Conservation (phyloP, 2,329 filamentous ascomycete species). For the Aureobasidium musti region DNA sequence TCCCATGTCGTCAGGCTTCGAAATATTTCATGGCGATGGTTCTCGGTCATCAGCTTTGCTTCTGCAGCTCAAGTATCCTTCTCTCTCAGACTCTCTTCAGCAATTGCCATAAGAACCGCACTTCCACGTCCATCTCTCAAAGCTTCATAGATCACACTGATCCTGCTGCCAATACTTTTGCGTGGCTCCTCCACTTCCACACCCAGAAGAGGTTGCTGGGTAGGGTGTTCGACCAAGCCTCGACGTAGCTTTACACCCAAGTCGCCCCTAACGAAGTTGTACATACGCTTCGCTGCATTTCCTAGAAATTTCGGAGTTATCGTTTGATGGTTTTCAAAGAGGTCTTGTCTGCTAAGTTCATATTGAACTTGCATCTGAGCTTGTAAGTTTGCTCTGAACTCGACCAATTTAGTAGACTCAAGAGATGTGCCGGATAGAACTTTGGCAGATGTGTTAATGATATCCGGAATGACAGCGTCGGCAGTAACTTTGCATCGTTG, state of each 20-base stretch:
- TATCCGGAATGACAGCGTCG: conserved; percentile 1
- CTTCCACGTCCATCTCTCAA: conserved; percentile 34
- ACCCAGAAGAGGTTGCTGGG: conserved; percentile 24
- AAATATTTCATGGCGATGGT: neutral
- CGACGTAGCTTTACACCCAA: conserved; percentile 33
- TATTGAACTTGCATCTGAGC: neutral
- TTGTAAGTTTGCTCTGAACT: neutral
- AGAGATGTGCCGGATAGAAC: neutral
- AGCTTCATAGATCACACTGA: conserved; percentile 36
- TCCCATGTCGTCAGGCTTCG: neutral
- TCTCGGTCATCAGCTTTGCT: neutral
- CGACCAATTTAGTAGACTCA: neutral
- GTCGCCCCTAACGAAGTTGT: conserved; percentile 34
- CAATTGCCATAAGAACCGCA: conserved; percentile 30
- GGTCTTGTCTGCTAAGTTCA: neutral
- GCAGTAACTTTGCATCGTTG: conserved; percentile 19
- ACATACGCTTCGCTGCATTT: conserved; percentile 33
- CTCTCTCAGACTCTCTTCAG: neutral
- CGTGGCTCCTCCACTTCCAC: conserved; percentile 28
- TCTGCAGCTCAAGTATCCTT: neutral
- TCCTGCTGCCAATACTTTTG: conserved; percentile 33
- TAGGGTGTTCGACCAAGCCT: conserved; percentile 36
- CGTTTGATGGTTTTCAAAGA: neutral
- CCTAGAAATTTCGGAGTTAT: conserved; percentile 29
- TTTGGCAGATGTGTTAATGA: neutral